Evolutionary conservation across 164 flowering plant species (phyloP), one percentile per base, ranked within the genome.

Genomic region (Stephania cephalantha): DNA sequence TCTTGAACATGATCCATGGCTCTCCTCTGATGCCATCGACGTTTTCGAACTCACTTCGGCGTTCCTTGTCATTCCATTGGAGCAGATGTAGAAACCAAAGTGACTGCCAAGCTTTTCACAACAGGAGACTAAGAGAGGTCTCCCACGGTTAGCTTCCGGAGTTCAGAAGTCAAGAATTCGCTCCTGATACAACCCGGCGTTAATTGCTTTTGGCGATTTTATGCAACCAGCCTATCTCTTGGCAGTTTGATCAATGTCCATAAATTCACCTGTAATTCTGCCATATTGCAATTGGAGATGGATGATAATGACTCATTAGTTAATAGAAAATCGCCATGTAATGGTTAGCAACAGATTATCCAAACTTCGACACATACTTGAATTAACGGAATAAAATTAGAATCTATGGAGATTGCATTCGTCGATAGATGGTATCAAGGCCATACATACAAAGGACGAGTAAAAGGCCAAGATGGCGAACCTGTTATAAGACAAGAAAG

Each of bases 401-500:
- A 35, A 35, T 35, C 1, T 4, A 35, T 35, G 42, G 42, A 2
- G 1, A 35, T 50, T 9, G 11, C 55, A 50, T 8, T 50, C 0
- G 55, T 10, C 12, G 55, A 50, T 50, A 0, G 55, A 50, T 50
- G 11, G 15, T 10, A 7, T 7, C 55, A 50, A 0, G 55, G 15
- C 7, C 0, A 25, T 25, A 25, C 46, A 63, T 18, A 44, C 5
- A 30, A 58, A 46, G 42, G 30, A 73, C 68, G 63, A 70, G 53
- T 31, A 4, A 22, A 66, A 13, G 65, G 18, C 22, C 18, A 18
- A 58, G 73, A 68, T 22, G 6, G 31, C 71, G 25, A 86, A 92
- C 99, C 97, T 93, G 79, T 86, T 71, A 81, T 95, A 95, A 25
- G 85, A 67, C 85, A 95, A 86, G 73, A 73, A 84, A 29, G 91